Evolutionary conservation across 495 filamentous ascomycete genomes (phyloP).

Genomic region (Beverwykella pulmonaria): DNA sequence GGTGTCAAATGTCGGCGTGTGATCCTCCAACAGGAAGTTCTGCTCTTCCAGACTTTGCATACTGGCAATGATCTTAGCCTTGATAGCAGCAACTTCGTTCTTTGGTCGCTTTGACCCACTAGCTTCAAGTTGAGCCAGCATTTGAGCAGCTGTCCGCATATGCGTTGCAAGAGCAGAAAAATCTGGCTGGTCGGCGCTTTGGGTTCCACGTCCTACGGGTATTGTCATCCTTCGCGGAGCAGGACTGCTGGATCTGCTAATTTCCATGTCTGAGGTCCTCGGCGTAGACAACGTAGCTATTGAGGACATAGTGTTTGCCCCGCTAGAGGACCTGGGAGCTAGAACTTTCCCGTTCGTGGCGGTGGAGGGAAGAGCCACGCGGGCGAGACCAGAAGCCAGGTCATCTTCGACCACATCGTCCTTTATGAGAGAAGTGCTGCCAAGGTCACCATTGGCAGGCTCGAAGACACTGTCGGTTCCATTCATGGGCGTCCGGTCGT

Average conservation of each 20-base stretch:
- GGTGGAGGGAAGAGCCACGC: conserved; percentile 14
- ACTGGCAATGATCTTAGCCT: conserved; percentile 76
- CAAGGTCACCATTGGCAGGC: conserved; percentile 69
- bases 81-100: conserved; percentile 72
- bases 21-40: conserved; percentile 66
- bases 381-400: conserved; percentile 34
- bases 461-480: conserved; percentile 74
- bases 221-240: conserved; percentile 58
- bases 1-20: conserved; percentile 67
- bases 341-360: conserved; percentile 13
- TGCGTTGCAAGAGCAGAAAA: conserved; percentile 75
- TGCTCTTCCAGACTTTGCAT: conserved; percentile 84
- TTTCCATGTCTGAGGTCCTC: conserved; percentile 59
- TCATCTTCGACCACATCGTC: conserved; percentile 47
- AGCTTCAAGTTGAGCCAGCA: conserved; percentile 74
- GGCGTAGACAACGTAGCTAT: conserved; percentile 58
- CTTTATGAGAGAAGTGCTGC: conserved; percentile 66
- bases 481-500: conserved; percentile 46
- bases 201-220: conserved; percentile 36
- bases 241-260: conserved; percentile 64
- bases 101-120: conserved; percentile 71
- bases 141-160: conserved; percentile 78
- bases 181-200: conserved; percentile 61
- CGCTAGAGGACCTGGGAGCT: conserved; percentile 59
- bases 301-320: conserved; percentile 55